These are phyloP conservation scores for Astragalus membranaceus DNA, from an alignment of 306 rosid genomes.

Conservation along the genomic window DNA sequence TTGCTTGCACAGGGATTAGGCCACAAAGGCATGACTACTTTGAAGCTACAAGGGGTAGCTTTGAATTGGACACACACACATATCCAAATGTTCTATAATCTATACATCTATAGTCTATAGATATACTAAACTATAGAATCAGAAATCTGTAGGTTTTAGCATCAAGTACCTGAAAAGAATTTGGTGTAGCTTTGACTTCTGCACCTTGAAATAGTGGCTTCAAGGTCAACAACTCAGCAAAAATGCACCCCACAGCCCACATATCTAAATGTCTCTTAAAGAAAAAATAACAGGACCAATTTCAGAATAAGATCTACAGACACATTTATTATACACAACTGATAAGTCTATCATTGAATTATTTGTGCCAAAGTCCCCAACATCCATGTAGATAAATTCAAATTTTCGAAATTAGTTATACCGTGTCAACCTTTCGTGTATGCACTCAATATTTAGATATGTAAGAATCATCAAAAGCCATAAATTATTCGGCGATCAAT, in stretches of 20 bases:
- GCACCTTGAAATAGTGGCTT: too few species aligned
- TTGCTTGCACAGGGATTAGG: too few species aligned
- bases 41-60: too few species aligned
- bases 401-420: background rate
- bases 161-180: too few species aligned
- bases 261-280: conserved; percentile 53
- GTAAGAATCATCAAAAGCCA: too few species aligned
- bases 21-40: too few species aligned
- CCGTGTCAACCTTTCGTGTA: conserved; percentile 16
- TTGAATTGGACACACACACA: too few species aligned
- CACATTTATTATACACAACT: background rate
- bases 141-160: background rate
- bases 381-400: background rate
- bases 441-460: conserved; percentile 1
- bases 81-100: too few species aligned
- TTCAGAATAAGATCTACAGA: background rate
- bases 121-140: background rate
- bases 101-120: background rate
- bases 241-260: too few species aligned
- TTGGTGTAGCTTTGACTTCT: too few species aligned
- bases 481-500: too few species aligned
- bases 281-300: conserved; percentile 22
- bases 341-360: conserved; percentile 3
- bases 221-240: too few species aligned
- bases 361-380: background rate